These are phyloP conservation scores for Pestalotiopsis sp. DNA, from an alignment of 2,329 filamentous ascomycete genomes.

Conservation along the genomic window DNA sequence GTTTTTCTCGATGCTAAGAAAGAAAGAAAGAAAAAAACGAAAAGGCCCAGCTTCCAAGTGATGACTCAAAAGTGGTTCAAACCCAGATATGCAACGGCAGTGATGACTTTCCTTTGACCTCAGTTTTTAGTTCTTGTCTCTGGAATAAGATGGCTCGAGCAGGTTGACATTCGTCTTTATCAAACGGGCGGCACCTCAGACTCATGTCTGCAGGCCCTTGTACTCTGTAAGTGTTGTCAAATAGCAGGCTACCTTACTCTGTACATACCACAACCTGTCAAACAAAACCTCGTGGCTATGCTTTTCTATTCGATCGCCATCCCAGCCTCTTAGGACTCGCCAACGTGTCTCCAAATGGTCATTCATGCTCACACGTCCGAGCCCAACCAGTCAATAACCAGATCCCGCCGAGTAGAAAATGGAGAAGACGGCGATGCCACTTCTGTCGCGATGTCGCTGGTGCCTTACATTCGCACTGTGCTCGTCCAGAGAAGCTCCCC, in stretches of 20 bases:
- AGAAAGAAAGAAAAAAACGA: too few species aligned
- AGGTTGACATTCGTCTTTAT: background rate
- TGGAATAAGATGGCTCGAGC: background rate
- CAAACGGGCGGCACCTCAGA: background rate
- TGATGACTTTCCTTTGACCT: slow-evolving; percentile 12
- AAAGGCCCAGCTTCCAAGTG: too few species aligned
- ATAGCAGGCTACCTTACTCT: background rate
- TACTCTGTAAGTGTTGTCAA: background rate
- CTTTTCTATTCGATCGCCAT: background rate
- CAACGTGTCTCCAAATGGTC: slow-evolving; percentile 7
- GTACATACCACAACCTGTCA: background rate
- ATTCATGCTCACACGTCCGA: background rate
- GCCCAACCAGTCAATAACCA: background rate
- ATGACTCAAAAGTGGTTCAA: too few species aligned
- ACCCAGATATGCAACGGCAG: slow-evolving; percentile 15
- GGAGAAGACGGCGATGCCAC: background rate
- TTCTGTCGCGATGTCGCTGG: background rate
- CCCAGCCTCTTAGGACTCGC: slow-evolving; percentile 11
- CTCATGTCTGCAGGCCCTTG: background rate
- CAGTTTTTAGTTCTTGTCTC: too few species aligned
- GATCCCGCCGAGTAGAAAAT: background rate
- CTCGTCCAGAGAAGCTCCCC: background rate
- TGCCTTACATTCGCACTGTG: background rate
- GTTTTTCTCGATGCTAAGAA: slow-evolving; percentile 1
- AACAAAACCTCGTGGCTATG: background rate